Percentiles rank a stretch among this genome's conserved stretches.
Conservation (phyloP, 257 asterid species). For the Lantana camara region DNA sequence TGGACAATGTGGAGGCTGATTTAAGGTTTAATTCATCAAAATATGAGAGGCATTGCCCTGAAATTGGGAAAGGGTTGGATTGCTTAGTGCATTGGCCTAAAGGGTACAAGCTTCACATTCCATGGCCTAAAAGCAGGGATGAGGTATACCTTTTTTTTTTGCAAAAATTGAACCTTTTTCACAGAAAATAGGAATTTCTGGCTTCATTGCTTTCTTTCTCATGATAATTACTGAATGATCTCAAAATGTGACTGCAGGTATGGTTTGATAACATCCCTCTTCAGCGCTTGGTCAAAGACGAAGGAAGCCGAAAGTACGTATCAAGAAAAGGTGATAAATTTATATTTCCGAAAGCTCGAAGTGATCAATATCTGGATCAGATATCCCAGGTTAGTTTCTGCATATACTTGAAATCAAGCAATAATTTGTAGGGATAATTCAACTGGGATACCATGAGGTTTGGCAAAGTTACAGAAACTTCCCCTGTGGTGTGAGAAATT, state of each 20-base stretch:
- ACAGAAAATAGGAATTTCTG: too few relatives aligned
- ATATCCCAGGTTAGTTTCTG: constrained; percentile 52
- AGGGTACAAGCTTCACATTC: constrained; percentile 55
- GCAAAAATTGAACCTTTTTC: too few relatives aligned
- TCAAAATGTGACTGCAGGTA: constrained; percentile 37
- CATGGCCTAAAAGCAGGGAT: constrained; percentile 70
- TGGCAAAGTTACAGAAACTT: too few relatives aligned
- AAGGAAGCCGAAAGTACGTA: constrained; percentile 32
- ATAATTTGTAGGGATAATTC: too few relatives aligned
- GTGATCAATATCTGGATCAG: constrained; percentile 50
- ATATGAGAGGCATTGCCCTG: constrained; percentile 47
- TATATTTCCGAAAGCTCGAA: constrained; percentile 41
- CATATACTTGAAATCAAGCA: too few relatives aligned
- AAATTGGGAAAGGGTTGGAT: constrained; percentile 42
- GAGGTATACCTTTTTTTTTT: constrained; percentile 51
- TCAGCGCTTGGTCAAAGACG: constrained; percentile 32
- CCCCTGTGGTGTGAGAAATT: too few relatives aligned
- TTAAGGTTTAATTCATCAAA: constrained; percentile 35
- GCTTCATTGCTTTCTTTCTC: too few relatives aligned
- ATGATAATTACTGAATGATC: too few relatives aligned
- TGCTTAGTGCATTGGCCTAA: constrained; percentile 64
- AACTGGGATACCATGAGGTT: too few relatives aligned
- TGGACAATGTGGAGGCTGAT: constrained; percentile 40
- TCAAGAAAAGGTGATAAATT: constrained; percentile 38
- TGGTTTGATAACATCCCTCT: constrained; percentile 55